A percentile compares a stretch with the other conserved stretches of the same genome.
phyloP scores from a whole-genome alignment of 371 early-diverging fungal species.

The Massospora cicadina region DNA sequence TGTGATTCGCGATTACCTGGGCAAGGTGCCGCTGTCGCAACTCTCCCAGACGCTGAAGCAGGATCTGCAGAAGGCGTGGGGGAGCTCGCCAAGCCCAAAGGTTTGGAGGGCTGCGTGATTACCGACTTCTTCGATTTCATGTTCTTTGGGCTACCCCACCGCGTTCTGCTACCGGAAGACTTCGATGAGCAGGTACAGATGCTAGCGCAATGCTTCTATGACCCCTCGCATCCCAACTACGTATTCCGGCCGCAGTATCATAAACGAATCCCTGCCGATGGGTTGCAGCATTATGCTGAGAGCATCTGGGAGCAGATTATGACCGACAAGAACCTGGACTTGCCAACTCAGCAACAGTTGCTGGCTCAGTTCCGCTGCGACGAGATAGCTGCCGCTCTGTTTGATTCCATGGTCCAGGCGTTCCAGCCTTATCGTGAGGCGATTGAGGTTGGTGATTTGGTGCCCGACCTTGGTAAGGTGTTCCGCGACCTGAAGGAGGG shows the following conservation, averaged over 20 bases:
- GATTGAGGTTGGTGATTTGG: constrained; percentile 57
- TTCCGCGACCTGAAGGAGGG: constrained; percentile 32
- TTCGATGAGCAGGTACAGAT: constrained; percentile 55
- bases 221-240: constrained; percentile 43
- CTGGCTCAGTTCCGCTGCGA: constrained; percentile 96
- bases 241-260: constrained; percentile 76
- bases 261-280: constrained; percentile 89
- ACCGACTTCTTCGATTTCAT: constrained; percentile 83
- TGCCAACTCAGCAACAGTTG: constrained; percentile 94
- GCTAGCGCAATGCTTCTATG: constrained; percentile 56
- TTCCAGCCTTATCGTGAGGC: constrained; percentile 39
- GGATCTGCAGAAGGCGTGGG: constrained; percentile 86
- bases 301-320: constrained; percentile 88
- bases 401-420: constrained; percentile 40
- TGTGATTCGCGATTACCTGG: constrained; percentile 90
- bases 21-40: constrained; percentile 65
- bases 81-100: constrained; percentile 69
- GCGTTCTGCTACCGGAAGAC: constrained; percentile 59
- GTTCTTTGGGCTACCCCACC: constrained; percentile 86
- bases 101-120: constrained; percentile 54
- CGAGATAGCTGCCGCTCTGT: constrained; percentile 63
- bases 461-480: constrained; percentile 52
- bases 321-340: constrained; percentile 84
- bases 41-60: constrained; percentile 55
- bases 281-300: constrained; percentile 75